A percentile compares a stretch with the other conserved stretches of the same genome.
These are phyloP conservation scores for Starmerella vitae DNA, from an alignment of 805 yeast genomes.

Conservation along the genomic window DNA sequence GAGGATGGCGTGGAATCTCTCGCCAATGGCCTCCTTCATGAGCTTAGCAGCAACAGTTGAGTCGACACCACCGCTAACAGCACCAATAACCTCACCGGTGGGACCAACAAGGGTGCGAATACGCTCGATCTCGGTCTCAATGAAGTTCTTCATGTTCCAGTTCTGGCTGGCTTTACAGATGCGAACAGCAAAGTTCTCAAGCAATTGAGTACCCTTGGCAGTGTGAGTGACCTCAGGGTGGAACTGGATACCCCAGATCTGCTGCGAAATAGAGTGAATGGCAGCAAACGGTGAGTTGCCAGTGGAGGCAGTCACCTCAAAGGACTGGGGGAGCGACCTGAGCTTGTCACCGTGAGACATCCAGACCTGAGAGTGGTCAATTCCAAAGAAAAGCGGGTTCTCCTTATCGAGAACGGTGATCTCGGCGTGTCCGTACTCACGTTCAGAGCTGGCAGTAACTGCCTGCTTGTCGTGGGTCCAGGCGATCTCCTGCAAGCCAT, in stretches of 20 bases:
- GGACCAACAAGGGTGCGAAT: slow-evolving; percentile 89
- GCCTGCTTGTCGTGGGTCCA: slow-evolving; percentile 75
- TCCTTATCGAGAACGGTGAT: slow-evolving; percentile 55
- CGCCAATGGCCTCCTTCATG: slow-evolving; percentile 97
- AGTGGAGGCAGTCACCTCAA: slow-evolving; percentile 77
- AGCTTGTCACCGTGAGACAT: slow-evolving; percentile 99
- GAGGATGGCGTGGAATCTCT: slow-evolving; percentile 93
- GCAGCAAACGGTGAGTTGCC: slow-evolving; percentile 95
- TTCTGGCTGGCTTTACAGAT: slow-evolving; percentile 77
- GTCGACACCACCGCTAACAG: slow-evolving; percentile 98
- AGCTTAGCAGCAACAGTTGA: slow-evolving; percentile 98
- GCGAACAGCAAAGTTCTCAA: slow-evolving; percentile 83
- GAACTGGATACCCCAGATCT: slow-evolving; percentile 91
- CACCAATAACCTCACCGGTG: slow-evolving; percentile 97
- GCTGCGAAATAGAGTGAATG: slow-evolving; percentile 57
- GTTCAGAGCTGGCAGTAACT: slow-evolving; percentile 90
- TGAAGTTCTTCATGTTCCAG: slow-evolving; percentile 98
- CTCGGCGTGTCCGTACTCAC: slow-evolving; percentile 96
- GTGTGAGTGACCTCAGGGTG: slow-evolving; percentile 99
- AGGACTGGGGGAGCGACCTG: slow-evolving; percentile 77
- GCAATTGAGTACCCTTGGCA: slow-evolving; percentile 69
- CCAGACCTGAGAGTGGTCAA: slow-evolving; percentile 95
- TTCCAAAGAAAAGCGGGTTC: slow-evolving; percentile 69
- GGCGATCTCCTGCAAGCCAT: slow-evolving; percentile 98
- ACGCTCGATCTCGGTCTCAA: slow-evolving; percentile 90